A percentile compares a stretch with the other conserved stretches of the same genome.
These are phyloP conservation scores for Rutidosis leptorrhynchoides DNA, from an alignment of 129 eudicot species.

Conservation along the genomic window DNA sequence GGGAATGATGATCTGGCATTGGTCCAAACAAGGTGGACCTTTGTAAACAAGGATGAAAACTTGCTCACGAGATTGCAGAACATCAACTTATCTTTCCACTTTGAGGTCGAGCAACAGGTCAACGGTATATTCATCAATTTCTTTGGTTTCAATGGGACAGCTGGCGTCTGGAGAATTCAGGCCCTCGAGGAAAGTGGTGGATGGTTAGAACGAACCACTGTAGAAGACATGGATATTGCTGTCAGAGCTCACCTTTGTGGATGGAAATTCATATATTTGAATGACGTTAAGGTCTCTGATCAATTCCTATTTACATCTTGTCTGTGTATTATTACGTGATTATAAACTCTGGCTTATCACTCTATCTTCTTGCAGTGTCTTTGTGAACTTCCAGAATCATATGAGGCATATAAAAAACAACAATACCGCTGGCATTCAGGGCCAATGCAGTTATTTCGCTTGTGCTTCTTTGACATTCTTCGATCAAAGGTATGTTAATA, in stretches of 20 bases:
- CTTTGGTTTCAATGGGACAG: conserved; percentile 89
- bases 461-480: conserved; percentile 46
- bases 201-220: conserved; percentile 91
- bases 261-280: conserved; percentile 81
- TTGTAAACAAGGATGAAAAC: conserved; percentile 89
- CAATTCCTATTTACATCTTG: too few relatives aligned
- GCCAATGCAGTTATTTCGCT: conserved; percentile 59
- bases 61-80: conserved; percentile 85
- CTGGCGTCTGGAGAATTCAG: conserved; percentile 95
- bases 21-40: conserved; percentile 92
- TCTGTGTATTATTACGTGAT: too few relatives aligned
- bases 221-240: conserved; percentile 94
- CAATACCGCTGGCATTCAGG: conserved; percentile 75
- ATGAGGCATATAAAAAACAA: conserved; percentile 59
- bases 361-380: too few relatives aligned
- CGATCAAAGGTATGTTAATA: conserved; percentile 41
- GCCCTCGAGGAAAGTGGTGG: conserved; percentile 93
- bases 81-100: conserved; percentile 77
- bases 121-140: conserved; percentile 83
- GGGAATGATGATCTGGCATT: conserved; percentile 74
- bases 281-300: conserved; percentile 93
- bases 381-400: conserved; percentile 44
- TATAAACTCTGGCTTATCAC: too few relatives aligned
- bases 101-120: conserved; percentile 95
- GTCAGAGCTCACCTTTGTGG: conserved; percentile 91